Evolutionary conservation across 768 basidiomycete genomes (phyloP), one percentile per base, ranked within the genome.

Genomic region (Tulasnella sp.): DNA sequence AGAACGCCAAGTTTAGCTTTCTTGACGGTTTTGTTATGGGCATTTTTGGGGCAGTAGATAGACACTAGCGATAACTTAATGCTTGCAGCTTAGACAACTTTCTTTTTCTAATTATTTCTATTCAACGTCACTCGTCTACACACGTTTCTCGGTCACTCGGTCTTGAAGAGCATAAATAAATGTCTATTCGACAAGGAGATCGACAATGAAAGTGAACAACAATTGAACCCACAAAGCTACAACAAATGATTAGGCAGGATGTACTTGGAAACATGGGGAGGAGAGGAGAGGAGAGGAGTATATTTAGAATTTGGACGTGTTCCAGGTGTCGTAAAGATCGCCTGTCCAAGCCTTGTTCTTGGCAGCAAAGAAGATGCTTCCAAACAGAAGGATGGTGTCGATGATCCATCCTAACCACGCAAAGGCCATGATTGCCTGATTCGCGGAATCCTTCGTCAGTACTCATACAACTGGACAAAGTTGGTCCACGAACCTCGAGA

Each of bases 351-450:
- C 69, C 5, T 36, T 42, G 22, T 71, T 68, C 38, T 76, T 76
- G 34, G 67, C 40, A 19, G 67, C 40, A 45, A 76, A 76, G 75
- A 42, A 9, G 38, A 76, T 42, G 67, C 67, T 69, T 14, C 75
- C 75, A 9, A n/a, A 38, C 1, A 76, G 75, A 19, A 76, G 67
- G 19, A 45, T 9, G 25, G 39, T 39, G 34, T 71, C 38, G n/a
- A 39, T 29, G 36, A 76, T 76, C 67, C 64, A 69, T 69, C 67
- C 75, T 9, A 76, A 67, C 75, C 75, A 76, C 19, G 75, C 75
- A 38, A 76, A 76, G 11, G 64, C 75, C 34, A 69, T 38, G 22
- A 76, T 67, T 29, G 75, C 75, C 75, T 76, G 64, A 15, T 36
- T 40, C n/a, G n/a, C 31, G 17, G 15, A 29, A 42, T 68, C 34